Evolutionary conservation across 768 basidiomycete species (phyloP).

Genomic region (Holtermanniella nyarrowii): DNA sequence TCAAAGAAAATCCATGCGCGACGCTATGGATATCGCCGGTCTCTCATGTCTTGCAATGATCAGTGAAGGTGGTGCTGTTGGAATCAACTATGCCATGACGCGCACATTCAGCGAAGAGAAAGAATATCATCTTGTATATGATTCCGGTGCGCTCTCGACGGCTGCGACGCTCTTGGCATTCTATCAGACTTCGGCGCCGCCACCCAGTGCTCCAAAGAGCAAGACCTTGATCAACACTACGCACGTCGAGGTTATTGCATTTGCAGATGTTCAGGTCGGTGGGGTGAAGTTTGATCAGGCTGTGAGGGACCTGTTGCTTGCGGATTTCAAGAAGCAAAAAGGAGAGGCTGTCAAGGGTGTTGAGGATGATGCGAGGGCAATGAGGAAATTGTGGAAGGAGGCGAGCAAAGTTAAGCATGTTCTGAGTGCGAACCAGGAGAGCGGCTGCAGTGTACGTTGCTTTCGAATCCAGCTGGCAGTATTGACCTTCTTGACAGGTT

Average conservation of each 20-base stretch:
- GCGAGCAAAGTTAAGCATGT: conserved; percentile 82
- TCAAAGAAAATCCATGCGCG: conserved; percentile 81
- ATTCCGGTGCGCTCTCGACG: conserved; percentile 65
- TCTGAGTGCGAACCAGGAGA: conserved; percentile 82
- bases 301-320: conserved; percentile 66
- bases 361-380: conserved; percentile 63
- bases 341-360: conserved; percentile 47
- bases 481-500: conserved; percentile 47
- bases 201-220: conserved; percentile 29
- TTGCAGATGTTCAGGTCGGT: conserved; percentile 68
- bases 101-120: conserved; percentile 70
- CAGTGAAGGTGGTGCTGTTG: conserved; percentile 73
- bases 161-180: conserved; percentile 40
- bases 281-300: conserved; percentile 79
- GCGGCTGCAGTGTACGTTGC: conserved; percentile 48
- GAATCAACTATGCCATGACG: conserved; percentile 96
- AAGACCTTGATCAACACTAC: conserved; percentile 48
- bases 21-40: conserved; percentile 86
- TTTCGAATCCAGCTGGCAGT: not conserved
- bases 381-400: conserved; percentile 93
- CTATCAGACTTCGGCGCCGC: conserved; percentile 30
- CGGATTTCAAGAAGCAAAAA: conserved; percentile 51
- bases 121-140: conserved; percentile 71
- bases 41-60: conserved; percentile 71
- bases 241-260: conserved; percentile 64